Base-by-base conservation (phyloP, 2,329 filamentous ascomycete species). In the Diaporthe eres region DNA sequence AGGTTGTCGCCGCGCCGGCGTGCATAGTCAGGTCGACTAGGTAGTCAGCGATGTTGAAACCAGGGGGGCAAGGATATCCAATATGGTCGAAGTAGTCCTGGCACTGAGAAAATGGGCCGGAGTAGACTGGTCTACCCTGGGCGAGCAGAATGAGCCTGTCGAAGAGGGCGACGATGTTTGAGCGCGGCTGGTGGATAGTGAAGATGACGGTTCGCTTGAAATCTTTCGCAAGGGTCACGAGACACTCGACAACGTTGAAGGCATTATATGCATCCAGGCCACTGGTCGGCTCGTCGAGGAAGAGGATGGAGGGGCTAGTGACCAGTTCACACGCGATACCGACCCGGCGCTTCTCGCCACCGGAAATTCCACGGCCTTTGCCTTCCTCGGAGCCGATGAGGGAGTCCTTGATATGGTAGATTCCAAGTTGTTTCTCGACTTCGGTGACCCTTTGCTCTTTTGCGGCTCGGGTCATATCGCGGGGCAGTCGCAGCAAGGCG, bases 21-120 rank as follows among this genome's bases (percentile, higher is more conserved):
- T 99, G 97, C 96, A 99, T 98, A 0, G 97, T 98, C 55, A 99
- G 89, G 83, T 99, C 97, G 42, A 99, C 96, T 7, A 99, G 90
- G 82, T 98, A 99, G 83, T 99, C 97, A 5, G 97, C 97, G 84
- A 99, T 98, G 81, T 99, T 99, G 90, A 98, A 99, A 2, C 97
- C 97, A 34, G 96, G 94, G 15, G 97, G 97, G 81, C 97, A 99
- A 67, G 94, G 88, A 83, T 98, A 99, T 58, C 97, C 97, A 77
- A 98, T 93, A 63, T 92, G 90, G 81, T 98, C 95, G 80, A 99
- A 99, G 82, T 98, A 99, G 28, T 91, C 88, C 83, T 99, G 97
- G 82, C 97, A 99, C 78, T 92, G 92, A 1, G 91, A 88, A 82
- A 98, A 98, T 1, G 95, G 94, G 0, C 97, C 97, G 4, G 97